Base-by-base conservation (phyloP, 1,284 basidiomycete genomes). In the Garcileccinum viscosum region DNA sequence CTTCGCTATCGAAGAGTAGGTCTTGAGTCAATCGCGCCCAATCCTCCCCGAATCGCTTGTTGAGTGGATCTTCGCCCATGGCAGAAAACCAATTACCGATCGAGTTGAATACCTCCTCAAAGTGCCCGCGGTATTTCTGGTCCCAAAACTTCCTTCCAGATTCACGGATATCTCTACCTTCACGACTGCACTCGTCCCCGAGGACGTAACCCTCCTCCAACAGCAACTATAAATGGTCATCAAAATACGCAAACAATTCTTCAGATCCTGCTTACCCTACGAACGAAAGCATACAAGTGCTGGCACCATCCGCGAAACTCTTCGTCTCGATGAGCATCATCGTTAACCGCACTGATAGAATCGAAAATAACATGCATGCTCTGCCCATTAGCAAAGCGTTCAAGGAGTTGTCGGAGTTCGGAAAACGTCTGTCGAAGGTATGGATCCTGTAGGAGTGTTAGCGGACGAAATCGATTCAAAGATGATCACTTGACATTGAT, bases 161-260 rank as follows among this genome's bases (percentile, higher is more conserved):
- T 63, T 97, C 91, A 59, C 86, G 83, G 40, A 96, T 83, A 63
- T 88, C 82, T 65, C 80, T 82, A 0, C 88, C 94, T 65, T 93
- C 87, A 32, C 80, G 85, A 73, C 88, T 88, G 75, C 90, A 95
- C 44, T 89, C 86, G 3, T 94, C 91, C 74, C 95, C 92, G 68
- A 98, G 87, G 67, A 99, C 89, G 78, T 91, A 99, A 37, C 97
- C 97, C 0, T 95, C 89, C 77, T 97, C 93, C 70, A 97, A 87
- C 12, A 99, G 86, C 33, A 91, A 84, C 87, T 90, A 30, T 74
- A 72, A 37, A 56, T 6, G 37, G 44, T 53, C 44, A 53, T 32
- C 64, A 19, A 59, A 50, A 30, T 15, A 22, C 8, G 64, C 7
- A 5, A 7, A 37, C 17, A 24, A 35, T 12, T 37, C 50, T 47